Conservation (phyloP, 2,329 filamentous ascomycete species). For the Metarhizium brunneum region DNA sequence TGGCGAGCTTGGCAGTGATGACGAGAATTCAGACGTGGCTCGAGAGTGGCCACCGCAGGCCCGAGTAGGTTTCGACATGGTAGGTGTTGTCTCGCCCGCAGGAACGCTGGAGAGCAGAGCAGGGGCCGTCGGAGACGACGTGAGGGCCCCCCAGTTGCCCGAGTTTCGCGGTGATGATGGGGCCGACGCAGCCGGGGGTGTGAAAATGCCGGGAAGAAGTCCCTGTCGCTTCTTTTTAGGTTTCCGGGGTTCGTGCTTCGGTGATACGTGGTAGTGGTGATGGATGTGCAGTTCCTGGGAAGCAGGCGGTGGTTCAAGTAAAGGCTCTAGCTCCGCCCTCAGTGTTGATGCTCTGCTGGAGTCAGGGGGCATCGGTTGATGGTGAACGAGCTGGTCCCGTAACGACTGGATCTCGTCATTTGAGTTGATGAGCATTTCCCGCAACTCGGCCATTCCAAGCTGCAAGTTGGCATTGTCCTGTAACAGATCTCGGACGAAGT, state of each 20-base stretch:
- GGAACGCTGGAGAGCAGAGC: constrained; percentile 32
- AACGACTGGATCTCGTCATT: constrained; percentile 89
- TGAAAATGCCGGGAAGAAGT: constrained; percentile 52
- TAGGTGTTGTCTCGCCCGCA: constrained; percentile 40
- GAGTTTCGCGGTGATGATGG: constrained; percentile 28
- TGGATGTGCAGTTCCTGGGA: constrained; percentile 84
- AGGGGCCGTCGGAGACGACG: constrained; percentile 28
- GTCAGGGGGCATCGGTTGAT: constrained; percentile 54
- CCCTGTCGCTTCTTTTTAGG: constrained; percentile 65
- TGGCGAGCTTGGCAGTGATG: constrained; percentile 75
- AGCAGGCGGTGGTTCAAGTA: constrained; percentile 23
- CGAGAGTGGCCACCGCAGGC: constrained; percentile 40
- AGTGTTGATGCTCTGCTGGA: constrained; percentile 44
- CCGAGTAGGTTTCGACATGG: constrained; percentile 31
- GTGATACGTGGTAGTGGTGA: constrained; percentile 77
- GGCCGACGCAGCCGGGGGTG: constrained; percentile 35
- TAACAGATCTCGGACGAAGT: constrained; percentile 91
- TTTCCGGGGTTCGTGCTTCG: constrained; percentile 51
- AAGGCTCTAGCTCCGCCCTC: constrained; percentile 59
- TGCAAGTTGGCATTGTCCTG: constrained; percentile 94
- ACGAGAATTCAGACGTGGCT: constrained; percentile 58
- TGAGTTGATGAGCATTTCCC: constrained; percentile 82
- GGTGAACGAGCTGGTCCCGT: constrained; percentile 69
- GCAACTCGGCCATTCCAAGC: constrained; percentile 79
- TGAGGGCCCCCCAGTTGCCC: constrained; percentile 27